phyloP scores from a whole-genome alignment of 305 asterid species.

The Euphrasia arctica region DNA sequence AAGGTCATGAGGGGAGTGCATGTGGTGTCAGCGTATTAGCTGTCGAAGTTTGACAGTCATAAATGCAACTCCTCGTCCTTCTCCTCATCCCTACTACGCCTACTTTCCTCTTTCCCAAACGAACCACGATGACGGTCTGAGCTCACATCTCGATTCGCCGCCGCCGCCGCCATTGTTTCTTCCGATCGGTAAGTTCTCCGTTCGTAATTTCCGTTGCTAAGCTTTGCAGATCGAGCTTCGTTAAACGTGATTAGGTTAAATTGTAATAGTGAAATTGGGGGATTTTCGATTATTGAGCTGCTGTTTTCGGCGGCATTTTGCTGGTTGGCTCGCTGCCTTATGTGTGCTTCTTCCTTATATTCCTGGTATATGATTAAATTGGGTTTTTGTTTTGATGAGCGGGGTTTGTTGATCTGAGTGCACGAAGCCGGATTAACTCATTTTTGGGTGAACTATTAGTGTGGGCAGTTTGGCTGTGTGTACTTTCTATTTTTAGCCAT shows the following conservation, averaged over 20 bases:
- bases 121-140: conserved; percentile 51
- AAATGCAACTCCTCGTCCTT: conserved; percentile 24
- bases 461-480: conserved; percentile 17
- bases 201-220: conserved; percentile 23
- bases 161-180: conserved; percentile 30
- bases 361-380: background rate
- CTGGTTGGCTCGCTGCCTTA: conserved; percentile 27
- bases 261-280: conserved; percentile 9
- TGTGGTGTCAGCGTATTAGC: conserved; percentile 50
- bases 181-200: conserved; percentile 45
- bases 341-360: conserved; percentile 4
- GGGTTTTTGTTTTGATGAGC: conserved; percentile 15
- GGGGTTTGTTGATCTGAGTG: conserved; percentile 39
- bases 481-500: conserved; percentile 5
- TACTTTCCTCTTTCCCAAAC: conserved; percentile 42
- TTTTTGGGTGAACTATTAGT: conserved; percentile 21
- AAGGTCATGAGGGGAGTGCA: conserved; percentile 37
- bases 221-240: conserved; percentile 42
- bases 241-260: conserved; percentile 7
- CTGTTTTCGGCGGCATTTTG: conserved; percentile 32
- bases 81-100: conserved; percentile 15
- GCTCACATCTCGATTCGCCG: conserved; percentile 25
- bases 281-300: conserved; percentile 11
- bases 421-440: conserved; percentile 13
- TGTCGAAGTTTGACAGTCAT: conserved; percentile 38